These are phyloP conservation scores for Tetrapisispora phaffii DNA, from an alignment of 805 yeast species.

Conservation along the genomic window DNA sequence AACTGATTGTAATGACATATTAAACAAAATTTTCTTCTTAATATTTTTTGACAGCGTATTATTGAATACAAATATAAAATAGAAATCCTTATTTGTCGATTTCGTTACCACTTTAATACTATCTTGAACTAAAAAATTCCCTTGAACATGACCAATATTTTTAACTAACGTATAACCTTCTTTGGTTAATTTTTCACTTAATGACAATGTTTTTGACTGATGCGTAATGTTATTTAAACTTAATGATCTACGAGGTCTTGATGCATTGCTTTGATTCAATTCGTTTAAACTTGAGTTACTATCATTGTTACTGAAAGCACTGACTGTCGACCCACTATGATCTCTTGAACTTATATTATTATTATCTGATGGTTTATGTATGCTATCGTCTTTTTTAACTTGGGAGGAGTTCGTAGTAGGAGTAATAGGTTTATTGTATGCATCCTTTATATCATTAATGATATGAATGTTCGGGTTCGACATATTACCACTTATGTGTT, in stretches of 20 bases:
- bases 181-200: slow-evolving; percentile 50
- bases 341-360: not conserved
- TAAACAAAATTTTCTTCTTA: slow-evolving; percentile 70
- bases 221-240: slow-evolving; percentile 27
- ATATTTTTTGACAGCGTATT: slow-evolving; percentile 82
- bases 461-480: slow-evolving; percentile 16
- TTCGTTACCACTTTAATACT: slow-evolving; percentile 36
- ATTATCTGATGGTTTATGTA: not conserved
- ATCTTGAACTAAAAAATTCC: slow-evolving; percentile 57
- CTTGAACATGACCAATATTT: slow-evolving; percentile 48
- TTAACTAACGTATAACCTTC: slow-evolving; percentile 42
- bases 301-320: slow-evolving; percentile 7
- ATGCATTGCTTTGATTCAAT: slow-evolving; percentile 5
- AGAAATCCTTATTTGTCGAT: slow-evolving; percentile 48
- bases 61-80: slow-evolving; percentile 77
- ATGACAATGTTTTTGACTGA: slow-evolving; percentile 33
- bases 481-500: not conserved
- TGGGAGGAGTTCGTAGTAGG: not conserved
- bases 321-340: not conserved
- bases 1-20: slow-evolving; percentile 14
- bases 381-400: not conserved
- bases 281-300: slow-evolving; percentile 11
- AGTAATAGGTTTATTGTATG: slow-evolving; percentile 13
- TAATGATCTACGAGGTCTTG: slow-evolving; percentile 28
- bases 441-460: slow-evolving; percentile 24